Evolutionary conservation across 805 yeast genomes (phyloP).

Genomic region (Lipomyces chichibuensis): DNA sequence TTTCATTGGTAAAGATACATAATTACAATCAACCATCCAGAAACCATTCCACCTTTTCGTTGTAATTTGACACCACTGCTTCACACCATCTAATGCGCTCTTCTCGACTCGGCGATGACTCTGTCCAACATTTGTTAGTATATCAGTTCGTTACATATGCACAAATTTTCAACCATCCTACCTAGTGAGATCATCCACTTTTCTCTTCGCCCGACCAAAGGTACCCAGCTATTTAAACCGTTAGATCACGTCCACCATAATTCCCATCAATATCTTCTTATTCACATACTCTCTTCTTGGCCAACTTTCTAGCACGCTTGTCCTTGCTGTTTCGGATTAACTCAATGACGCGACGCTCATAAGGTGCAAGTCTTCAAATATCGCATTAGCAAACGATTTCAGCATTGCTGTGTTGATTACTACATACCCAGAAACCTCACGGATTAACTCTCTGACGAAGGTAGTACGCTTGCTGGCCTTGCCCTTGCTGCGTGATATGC

Average conservation of each 20-base stretch:
- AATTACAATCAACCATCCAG: slow-evolving; percentile 17
- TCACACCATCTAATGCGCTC: slow-evolving; percentile 23
- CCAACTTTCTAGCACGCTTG: slow-evolving; percentile 99
- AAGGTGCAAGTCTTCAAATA: slow-evolving; percentile 76
- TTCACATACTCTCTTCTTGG: slow-evolving; percentile 80
- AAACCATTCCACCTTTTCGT: slow-evolving; percentile 12
- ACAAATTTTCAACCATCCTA: background rate
- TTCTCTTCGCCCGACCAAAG: slow-evolving; percentile 98
- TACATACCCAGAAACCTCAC: slow-evolving; percentile 83
- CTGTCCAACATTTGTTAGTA: background rate
- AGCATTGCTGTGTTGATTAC: background rate
- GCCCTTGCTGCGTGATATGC: slow-evolving; percentile 96
- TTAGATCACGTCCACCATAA: background rate
- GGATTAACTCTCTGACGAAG: slow-evolving; percentile 92
- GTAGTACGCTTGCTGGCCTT: slow-evolving; percentile 91
- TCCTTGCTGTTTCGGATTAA: slow-evolving; percentile 99
- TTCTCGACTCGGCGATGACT: slow-evolving; percentile 36
- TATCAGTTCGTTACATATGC: background rate
- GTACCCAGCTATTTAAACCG: slow-evolving; percentile 72
- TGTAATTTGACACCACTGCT: background rate
- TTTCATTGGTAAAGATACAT: slow-evolving; percentile 9
- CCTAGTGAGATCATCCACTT: slow-evolving; percentile 96
- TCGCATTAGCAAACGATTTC: background rate
- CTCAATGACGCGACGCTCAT: slow-evolving; percentile 99
- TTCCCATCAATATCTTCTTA: background rate